A percentile compares a stretch with the other conserved stretches of the same genome.
These are phyloP conservation scores for Silene noctiflora DNA, from an alignment of 179 eudicot genomes.

Conservation along the genomic window DNA sequence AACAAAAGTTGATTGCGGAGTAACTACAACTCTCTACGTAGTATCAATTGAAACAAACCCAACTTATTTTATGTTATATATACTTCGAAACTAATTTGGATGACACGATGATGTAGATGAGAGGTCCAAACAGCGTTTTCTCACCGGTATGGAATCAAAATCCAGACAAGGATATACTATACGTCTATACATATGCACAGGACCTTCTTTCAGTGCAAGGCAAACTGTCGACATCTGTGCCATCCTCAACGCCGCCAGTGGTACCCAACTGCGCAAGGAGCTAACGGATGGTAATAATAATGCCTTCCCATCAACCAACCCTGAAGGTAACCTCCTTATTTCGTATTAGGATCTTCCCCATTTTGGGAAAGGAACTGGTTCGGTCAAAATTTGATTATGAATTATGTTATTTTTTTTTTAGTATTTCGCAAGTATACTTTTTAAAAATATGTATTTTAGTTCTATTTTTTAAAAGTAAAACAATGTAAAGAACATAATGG, in stretches of 20 bases:
- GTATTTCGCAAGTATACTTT: too few relatives aligned
- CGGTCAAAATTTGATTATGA: too few relatives aligned
- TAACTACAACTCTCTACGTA: too few relatives aligned
- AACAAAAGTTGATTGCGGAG: too few relatives aligned
- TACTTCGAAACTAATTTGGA: neutral
- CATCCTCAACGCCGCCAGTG: neutral
- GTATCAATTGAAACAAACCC: too few relatives aligned
- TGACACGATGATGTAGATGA: neutral
- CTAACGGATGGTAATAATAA: slow-evolving; percentile 15
- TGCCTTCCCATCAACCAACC: slow-evolving; percentile 24
- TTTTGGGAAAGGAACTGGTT: too few relatives aligned
- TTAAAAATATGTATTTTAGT: too few relatives aligned
- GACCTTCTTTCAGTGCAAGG: neutral
- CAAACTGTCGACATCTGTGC: neutral
- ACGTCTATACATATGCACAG: slow-evolving; percentile 14
- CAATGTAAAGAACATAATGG: too few relatives aligned
- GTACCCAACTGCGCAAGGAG: neutral
- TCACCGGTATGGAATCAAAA: slow-evolving; percentile 22
- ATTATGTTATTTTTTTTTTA: too few relatives aligned
- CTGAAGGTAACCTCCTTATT: slow-evolving; percentile 2
- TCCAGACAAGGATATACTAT: slow-evolving; percentile 11
- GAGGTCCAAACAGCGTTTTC: neutral
- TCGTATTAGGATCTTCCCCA: too few relatives aligned
- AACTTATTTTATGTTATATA: too few relatives aligned
- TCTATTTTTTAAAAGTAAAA: too few relatives aligned